Conservation (phyloP, 805 yeast genomes). For the Starmerella sp. region DNA sequence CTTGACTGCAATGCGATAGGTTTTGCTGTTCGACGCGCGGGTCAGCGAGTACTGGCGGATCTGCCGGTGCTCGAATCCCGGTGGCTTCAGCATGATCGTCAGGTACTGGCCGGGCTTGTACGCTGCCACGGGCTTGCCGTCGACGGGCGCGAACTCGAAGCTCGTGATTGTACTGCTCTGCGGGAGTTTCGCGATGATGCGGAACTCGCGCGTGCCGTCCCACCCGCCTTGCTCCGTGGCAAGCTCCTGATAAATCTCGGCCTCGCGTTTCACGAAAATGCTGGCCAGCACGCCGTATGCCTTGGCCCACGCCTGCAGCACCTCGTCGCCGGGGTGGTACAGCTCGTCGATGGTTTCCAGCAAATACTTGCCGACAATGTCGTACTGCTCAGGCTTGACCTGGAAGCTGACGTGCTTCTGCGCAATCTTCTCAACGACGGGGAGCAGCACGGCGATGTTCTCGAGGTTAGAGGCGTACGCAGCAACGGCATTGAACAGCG, state of each 20-base stretch:
- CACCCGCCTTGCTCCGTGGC: slow-evolving; percentile 36
- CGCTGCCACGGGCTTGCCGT: slow-evolving; percentile 28
- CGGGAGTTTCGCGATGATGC: slow-evolving; percentile 32
- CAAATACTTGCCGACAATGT: slow-evolving; percentile 50
- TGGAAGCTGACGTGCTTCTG: slow-evolving; percentile 57
- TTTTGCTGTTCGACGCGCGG: slow-evolving; percentile 28
- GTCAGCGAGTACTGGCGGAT: slow-evolving; percentile 51
- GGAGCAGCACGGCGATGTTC: slow-evolving; percentile 41
- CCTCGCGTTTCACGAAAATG: slow-evolving; percentile 46
- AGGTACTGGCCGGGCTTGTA: slow-evolving; percentile 40
- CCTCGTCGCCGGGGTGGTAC: slow-evolving; percentile 43
- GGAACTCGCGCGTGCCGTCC: slow-evolving; percentile 49
- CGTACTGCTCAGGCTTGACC: slow-evolving; percentile 53
- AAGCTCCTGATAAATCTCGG: slow-evolving; percentile 34
- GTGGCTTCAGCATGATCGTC: slow-evolving; percentile 28
- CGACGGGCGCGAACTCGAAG: slow-evolving; percentile 39
- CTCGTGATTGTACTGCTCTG: slow-evolving; percentile 43
- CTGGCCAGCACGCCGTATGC: slow-evolving; percentile 59
- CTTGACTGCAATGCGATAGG: slow-evolving; percentile 50
- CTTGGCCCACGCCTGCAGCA: slow-evolving; percentile 51
- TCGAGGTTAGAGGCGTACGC: slow-evolving; percentile 51
- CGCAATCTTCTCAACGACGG: slow-evolving; percentile 48
- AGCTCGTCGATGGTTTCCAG: slow-evolving; percentile 43
- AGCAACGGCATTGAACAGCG: slow-evolving; percentile 50
- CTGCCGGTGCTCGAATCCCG: slow-evolving; percentile 33